A percentile compares a stretch with the other conserved stretches of the same genome.
Evolutionary conservation across 1,139 yeast genomes (phyloP).

Genomic region (Geotrichum phurueaensis): DNA sequence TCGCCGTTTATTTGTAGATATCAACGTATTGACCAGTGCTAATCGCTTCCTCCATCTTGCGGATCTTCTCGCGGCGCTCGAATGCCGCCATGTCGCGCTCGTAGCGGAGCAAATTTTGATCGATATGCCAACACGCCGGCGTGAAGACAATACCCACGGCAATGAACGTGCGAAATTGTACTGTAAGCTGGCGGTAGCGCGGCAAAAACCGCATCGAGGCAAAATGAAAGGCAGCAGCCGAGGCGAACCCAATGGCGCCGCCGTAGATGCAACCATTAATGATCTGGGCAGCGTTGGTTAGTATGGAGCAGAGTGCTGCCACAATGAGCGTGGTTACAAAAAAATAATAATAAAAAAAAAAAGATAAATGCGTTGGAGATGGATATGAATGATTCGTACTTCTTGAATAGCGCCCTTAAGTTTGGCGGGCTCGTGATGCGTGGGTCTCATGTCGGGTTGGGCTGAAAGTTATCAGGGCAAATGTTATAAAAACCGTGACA

Average conservation of each 20-base stretch:
- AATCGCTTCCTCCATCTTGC: slow-evolving; percentile 27
- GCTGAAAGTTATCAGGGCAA: not conserved
- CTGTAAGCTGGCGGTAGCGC: slow-evolving; percentile 25
- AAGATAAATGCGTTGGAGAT: too few species aligned
- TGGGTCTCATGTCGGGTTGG: slow-evolving; percentile 28
- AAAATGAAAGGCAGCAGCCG: slow-evolving; percentile 25
- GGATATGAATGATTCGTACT: slow-evolving; percentile 21
- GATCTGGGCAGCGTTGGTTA: slow-evolving; percentile 20
- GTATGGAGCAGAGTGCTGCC: not conserved
- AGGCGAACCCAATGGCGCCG: slow-evolving; percentile 25
- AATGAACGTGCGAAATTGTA: slow-evolving; percentile 29
- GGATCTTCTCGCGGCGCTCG: slow-evolving; percentile 21
- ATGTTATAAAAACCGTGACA: not conserved
- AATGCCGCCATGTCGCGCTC: slow-evolving; percentile 26
- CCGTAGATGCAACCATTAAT: slow-evolving; percentile 28
- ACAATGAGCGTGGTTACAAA: too few species aligned
- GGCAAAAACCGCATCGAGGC: slow-evolving; percentile 25
- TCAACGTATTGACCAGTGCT: slow-evolving; percentile 26
- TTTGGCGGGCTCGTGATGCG: slow-evolving; percentile 31
- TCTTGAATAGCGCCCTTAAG: slow-evolving; percentile 30
- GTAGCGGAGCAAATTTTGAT: slow-evolving; percentile 24
- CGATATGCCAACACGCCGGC: slow-evolving; percentile 30
- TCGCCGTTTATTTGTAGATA: not conserved
- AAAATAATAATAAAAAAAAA: not conserved
- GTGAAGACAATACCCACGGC: slow-evolving; percentile 28